These are phyloP conservation scores for Pulveroboletus sp. DNA, from an alignment of 768 basidiomycete genomes.

Conservation along the genomic window DNA sequence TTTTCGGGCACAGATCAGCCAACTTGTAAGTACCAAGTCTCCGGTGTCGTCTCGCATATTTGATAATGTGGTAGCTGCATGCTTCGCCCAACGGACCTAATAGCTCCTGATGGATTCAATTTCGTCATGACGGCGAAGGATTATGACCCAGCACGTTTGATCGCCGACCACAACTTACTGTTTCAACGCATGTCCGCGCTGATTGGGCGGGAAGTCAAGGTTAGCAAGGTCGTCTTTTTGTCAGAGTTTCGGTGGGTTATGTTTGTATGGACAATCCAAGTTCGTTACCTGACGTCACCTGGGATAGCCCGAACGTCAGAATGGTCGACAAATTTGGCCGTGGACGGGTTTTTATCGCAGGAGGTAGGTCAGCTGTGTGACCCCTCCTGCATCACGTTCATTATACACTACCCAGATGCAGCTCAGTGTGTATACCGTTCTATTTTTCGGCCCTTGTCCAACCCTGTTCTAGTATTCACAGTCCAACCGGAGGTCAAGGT, in stretches of 20 bases:
- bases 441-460: not conserved
- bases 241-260: slow-evolving; percentile 23
- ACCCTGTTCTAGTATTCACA: slow-evolving; percentile 20
- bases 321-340: slow-evolving; percentile 43
- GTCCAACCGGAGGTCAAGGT: slow-evolving; percentile 30
- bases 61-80: not conserved
- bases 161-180: slow-evolving; percentile 21
- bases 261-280: not conserved
- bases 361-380: slow-evolving; percentile 29
- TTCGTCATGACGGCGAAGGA: not conserved
- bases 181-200: slow-evolving; percentile 25
- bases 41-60: not conserved
- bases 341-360: slow-evolving; percentile 45
- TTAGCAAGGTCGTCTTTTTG: slow-evolving; percentile 25
- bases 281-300: not conserved
- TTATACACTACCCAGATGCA: slow-evolving; percentile 35
- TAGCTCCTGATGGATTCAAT: slow-evolving; percentile 16
- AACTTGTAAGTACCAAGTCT: slow-evolving; percentile 2
- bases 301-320: slow-evolving; percentile 43
- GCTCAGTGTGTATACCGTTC: slow-evolving; percentile 32
- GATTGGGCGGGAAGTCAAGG: slow-evolving; percentile 26
- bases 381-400: no score
- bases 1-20: slow-evolving; percentile 5
- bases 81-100: slow-evolving; percentile 1
- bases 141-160: slow-evolving; percentile 10